Evolutionary conservation across 179 eudicot genomes (phyloP).

Genomic region (Camellia oleifera): DNA sequence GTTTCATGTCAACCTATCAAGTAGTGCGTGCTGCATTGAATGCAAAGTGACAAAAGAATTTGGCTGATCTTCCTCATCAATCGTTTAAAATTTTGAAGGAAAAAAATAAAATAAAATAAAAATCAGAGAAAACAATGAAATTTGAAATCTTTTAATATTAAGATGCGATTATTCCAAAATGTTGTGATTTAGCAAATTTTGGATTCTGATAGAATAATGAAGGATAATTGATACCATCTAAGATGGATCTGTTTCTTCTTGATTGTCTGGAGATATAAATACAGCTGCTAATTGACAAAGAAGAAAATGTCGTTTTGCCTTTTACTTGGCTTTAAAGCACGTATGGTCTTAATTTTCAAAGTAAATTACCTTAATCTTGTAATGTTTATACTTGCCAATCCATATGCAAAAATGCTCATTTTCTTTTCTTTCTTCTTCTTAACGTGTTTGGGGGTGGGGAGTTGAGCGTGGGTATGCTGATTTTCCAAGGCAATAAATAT

Average conservation of each 20-base stretch:
- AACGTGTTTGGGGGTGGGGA: neutral
- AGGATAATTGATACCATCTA: too few relatives aligned
- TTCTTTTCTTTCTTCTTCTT: neutral
- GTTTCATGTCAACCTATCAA: neutral
- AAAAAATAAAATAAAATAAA: neutral
- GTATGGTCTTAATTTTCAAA: neutral
- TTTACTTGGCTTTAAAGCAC: neutral
- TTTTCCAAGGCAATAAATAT: neutral
- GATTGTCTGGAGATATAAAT: neutral
- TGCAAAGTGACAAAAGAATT: neutral
- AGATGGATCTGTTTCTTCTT: too few relatives aligned
- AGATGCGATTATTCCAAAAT: too few relatives aligned
- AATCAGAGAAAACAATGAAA: neutral
- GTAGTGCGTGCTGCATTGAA: neutral
- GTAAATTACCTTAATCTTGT: neutral
- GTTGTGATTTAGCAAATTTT: too few relatives aligned
- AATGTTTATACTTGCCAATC: neutral
- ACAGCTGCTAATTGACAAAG: neutral
- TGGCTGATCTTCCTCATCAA: neutral
- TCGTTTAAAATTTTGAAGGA: neutral
- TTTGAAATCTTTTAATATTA: neutral
- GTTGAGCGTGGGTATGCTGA: too few relatives aligned
- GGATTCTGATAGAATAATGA: too few relatives aligned
- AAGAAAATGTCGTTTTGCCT: too few relatives aligned
- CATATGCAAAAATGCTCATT: neutral